phyloP scores from a whole-genome alignment of 495 filamentous ascomycete genomes.

The Penicillium antarcticum region DNA sequence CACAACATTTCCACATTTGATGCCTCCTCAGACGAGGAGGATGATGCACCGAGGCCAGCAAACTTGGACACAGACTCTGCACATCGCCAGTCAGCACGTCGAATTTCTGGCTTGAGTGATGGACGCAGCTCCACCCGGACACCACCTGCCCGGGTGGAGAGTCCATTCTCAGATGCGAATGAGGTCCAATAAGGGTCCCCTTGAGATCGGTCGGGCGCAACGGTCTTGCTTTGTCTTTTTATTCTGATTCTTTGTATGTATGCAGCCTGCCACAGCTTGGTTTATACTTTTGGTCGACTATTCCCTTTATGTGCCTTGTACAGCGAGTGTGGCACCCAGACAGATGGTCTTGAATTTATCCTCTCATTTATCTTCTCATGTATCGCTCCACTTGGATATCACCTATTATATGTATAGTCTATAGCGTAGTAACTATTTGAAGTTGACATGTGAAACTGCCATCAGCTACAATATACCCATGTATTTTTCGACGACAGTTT shows the following conservation, averaged over 20 bases:
- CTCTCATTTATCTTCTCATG: slow-evolving; percentile 3
- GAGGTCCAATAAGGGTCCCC: slow-evolving; percentile 54
- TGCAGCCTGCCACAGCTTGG: slow-evolving; percentile 12
- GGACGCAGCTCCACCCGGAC: slow-evolving; percentile 23
- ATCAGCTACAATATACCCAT: too few relatives aligned
- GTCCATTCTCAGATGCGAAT: slow-evolving; percentile 47
- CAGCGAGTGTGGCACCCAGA: slow-evolving; percentile 23
- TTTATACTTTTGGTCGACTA: slow-evolving; percentile 10
- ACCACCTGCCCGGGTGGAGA: slow-evolving; percentile 32
- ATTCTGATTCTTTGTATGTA: slow-evolving; percentile 22
- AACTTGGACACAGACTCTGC: slow-evolving; percentile 54
- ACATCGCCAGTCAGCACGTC: slow-evolving; percentile 45
- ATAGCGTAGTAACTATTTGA: too few relatives aligned
- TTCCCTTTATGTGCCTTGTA: slow-evolving; percentile 17
- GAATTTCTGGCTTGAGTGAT: slow-evolving; percentile 16
- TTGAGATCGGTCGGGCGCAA: background rate
- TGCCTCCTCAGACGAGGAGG: slow-evolving; percentile 37
- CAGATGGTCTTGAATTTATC: slow-evolving; percentile 13
- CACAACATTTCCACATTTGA: slow-evolving; percentile 34
- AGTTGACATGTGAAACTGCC: too few relatives aligned
- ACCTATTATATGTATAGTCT: background rate
- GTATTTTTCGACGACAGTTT: too few relatives aligned
- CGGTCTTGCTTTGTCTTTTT: slow-evolving; percentile 8
- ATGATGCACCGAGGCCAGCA: slow-evolving; percentile 18
- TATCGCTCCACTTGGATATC: too few relatives aligned